These are phyloP conservation scores for Euptelea pleiosperma DNA, from an alignment of 164 flowering plant genomes.

Conservation along the genomic window DNA sequence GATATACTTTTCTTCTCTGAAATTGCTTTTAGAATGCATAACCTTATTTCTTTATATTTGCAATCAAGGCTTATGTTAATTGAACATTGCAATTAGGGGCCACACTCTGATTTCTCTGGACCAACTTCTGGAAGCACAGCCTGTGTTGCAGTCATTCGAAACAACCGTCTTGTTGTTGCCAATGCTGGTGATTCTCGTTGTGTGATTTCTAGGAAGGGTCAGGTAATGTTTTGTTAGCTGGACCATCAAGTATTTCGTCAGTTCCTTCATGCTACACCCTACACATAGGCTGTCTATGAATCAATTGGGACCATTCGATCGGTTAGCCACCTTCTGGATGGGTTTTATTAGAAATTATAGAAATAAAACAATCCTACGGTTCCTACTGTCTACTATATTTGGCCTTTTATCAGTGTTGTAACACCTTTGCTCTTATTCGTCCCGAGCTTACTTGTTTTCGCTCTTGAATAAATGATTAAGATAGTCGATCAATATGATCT, in stretches of 20 bases:
- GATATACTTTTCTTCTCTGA: not conserved
- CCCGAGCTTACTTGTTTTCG: no score
- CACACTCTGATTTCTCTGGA: slow-evolving; percentile 93
- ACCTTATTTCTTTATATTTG: not conserved
- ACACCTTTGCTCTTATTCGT: no score
- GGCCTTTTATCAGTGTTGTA: no score
- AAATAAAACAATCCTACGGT: no score
- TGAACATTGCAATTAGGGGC: slow-evolving; percentile 56
- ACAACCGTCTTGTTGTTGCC: slow-evolving; percentile 82
- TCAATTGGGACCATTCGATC: not conserved
- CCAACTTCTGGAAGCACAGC: slow-evolving; percentile 98
- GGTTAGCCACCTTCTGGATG: no score
- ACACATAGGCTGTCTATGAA: not conserved
- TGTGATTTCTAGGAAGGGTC: slow-evolving; percentile 94
- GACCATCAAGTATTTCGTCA: not conserved
- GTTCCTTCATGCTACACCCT: not conserved
- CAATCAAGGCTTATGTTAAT: slow-evolving; percentile 8
- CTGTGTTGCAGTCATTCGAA: slow-evolving; percentile 84
- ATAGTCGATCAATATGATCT: no score
- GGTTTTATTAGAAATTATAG: no score
- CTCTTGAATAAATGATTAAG: no score
- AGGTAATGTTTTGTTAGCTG: slow-evolving; percentile 45
- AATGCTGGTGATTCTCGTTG: slow-evolving; percentile 99
- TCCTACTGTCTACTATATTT: no score
- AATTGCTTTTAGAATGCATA: not conserved